Percentiles rank a stretch among this genome's conserved stretches.
Conservation (phyloP, 441 rosid genomes). For the Mallotus repandus region DNA sequence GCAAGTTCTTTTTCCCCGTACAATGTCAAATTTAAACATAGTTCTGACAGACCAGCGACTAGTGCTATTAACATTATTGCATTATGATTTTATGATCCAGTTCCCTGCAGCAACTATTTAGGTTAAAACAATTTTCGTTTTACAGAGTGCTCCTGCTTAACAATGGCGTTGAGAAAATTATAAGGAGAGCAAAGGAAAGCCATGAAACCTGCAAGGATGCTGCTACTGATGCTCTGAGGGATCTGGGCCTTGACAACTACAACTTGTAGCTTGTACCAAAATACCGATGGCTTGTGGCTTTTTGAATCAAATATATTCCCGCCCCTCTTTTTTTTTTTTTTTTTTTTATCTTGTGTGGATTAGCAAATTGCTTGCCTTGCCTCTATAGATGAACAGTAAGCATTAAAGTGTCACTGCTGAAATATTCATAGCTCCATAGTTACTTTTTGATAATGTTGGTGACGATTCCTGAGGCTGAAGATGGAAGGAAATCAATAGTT, state of each 20-base stretch:
- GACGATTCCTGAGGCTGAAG: background rate
- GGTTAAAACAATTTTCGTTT: background rate
- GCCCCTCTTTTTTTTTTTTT: too few species aligned
- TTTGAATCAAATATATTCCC: too few species aligned
- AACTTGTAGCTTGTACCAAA: constrained; percentile 37
- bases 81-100: background rate
- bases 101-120: background rate
- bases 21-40: background rate
- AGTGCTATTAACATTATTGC: background rate
- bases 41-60: background rate
- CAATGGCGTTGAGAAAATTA: constrained; percentile 66
- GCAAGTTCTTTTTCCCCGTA: constrained; percentile 28
- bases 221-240: constrained; percentile 91
- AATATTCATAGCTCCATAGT: background rate
- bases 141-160: constrained; percentile 64
- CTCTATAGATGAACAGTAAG: background rate
- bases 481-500: too few species aligned
- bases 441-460: too few species aligned
- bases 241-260: constrained; percentile 83
- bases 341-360: background rate
- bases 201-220: constrained; percentile 70
- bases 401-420: background rate
- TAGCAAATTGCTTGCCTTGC: background rate
- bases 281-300: background rate
- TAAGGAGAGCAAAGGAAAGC: constrained; percentile 72